Evolutionary conservation across 805 yeast genomes (phyloP).

Genomic region (Metschnikowia matae): DNA sequence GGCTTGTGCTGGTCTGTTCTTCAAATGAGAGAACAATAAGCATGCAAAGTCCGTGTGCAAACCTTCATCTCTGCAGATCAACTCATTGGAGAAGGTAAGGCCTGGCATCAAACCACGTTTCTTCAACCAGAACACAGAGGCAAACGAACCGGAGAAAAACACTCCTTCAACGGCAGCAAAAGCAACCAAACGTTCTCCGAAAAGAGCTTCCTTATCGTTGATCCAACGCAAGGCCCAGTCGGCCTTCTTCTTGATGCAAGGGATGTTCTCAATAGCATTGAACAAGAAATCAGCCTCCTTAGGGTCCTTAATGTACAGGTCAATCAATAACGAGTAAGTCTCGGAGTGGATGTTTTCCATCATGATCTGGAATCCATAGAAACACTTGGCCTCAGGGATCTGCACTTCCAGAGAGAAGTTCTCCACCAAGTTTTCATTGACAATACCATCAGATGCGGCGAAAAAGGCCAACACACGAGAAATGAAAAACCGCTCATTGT

Average conservation of each 20-base stretch:
- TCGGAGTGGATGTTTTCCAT: conserved; percentile 99
- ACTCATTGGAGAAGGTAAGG: conserved; percentile 93
- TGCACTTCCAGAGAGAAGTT: conserved; percentile 97
- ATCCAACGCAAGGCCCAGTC: conserved; percentile 99
- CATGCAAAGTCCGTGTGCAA: conserved; percentile 98
- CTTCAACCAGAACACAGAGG: conserved; percentile 97
- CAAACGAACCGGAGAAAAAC: conserved; percentile 97
- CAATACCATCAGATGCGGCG: conserved; percentile 98
- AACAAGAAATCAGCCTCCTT: conserved; percentile 85
- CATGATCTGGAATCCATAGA: conserved; percentile 99
- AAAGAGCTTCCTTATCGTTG: conserved; percentile 77
- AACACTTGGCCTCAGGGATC: conserved; percentile 95
- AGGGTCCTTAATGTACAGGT: conserved; percentile 93
- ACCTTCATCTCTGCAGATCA: conserved; percentile 98
- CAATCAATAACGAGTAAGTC: conserved; percentile 91
- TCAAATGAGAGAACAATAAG: conserved; percentile 85
- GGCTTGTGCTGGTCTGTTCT: conserved; percentile 76
- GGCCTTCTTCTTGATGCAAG: conserved; percentile 95
- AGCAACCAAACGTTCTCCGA: conserved; percentile 94
- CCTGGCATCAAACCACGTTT: conserved; percentile 99
- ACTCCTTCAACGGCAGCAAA: conserved; percentile 99
- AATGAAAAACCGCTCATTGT: conserved; percentile 88
- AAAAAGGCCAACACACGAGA: conserved; percentile 94
- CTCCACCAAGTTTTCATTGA: conserved; percentile 95
- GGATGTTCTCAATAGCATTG: conserved; percentile 94